phyloP scores from a whole-genome alignment of 495 filamentous ascomycete genomes.

The Daldinia grandis region DNA sequence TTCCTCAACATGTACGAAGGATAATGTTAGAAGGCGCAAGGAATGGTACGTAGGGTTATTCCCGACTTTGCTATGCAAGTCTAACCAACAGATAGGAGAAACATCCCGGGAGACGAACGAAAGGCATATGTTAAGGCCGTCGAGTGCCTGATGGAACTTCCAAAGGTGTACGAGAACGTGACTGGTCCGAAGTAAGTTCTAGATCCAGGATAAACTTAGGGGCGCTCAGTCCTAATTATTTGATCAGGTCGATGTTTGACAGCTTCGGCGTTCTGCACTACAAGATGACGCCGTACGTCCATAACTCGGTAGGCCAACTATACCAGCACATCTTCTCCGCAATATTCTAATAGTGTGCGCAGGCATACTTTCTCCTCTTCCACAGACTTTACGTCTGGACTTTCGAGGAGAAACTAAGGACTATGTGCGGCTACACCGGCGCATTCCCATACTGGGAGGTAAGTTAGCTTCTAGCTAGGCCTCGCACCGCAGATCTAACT shows the following conservation, averaged over 20 bases:
- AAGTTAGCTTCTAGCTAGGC: not conserved
- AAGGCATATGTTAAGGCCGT: slow-evolving; percentile 49
- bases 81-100: slow-evolving; percentile 47
- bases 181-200: slow-evolving; percentile 44
- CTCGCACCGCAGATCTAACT: not conserved
- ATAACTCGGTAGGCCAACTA: slow-evolving; percentile 45
- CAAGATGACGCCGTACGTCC: slow-evolving; percentile 46
- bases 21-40: slow-evolving; percentile 53
- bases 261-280: slow-evolving; percentile 50
- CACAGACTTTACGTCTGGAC: slow-evolving; percentile 51
- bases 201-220: not conserved
- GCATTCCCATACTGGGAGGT: slow-evolving; percentile 54
- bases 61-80: not conserved
- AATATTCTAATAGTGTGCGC: not conserved
- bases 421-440: slow-evolving; percentile 50
- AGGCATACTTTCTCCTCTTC: slow-evolving; percentile 54
- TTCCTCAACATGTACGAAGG: slow-evolving; percentile 51
- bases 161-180: slow-evolving; percentile 44
- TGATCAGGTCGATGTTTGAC: slow-evolving; percentile 39
- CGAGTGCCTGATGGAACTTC: slow-evolving; percentile 51
- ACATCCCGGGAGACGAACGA: slow-evolving; percentile 51
- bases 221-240: not conserved
- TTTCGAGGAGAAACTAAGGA: slow-evolving; percentile 51
- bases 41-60: slow-evolving; percentile 51
- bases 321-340: not conserved